phyloP scores from a whole-genome alignment of 495 filamentous ascomycete genomes.

The Penicillium pancosmium region DNA sequence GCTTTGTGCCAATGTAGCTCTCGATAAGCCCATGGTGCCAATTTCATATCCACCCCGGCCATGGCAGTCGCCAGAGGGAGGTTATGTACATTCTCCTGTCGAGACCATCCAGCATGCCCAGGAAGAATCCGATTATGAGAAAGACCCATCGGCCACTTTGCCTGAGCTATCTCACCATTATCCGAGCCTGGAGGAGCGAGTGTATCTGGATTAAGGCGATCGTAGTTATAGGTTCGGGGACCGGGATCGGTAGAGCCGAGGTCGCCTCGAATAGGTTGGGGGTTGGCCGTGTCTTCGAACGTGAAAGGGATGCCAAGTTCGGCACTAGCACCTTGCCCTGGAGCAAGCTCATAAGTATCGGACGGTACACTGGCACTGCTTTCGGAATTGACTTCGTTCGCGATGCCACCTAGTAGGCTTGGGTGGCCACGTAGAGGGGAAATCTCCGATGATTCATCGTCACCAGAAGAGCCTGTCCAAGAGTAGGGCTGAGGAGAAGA shows the following conservation, averaged over 20 bases:
- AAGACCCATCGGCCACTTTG: constrained; percentile 12
- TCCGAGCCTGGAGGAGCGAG: constrained; percentile 12
- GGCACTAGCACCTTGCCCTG: constrained; percentile 3
- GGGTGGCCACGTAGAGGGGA: constrained; percentile 5
- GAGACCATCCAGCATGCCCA: constrained; percentile 11
- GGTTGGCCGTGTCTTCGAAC: constrained; percentile 4
- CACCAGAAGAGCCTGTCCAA: background rate
- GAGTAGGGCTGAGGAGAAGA: background rate
- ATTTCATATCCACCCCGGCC: constrained; percentile 13
- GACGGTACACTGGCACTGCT: constrained; percentile 2
- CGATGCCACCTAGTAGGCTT: constrained; percentile 1
- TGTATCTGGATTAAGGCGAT: constrained; percentile 10
- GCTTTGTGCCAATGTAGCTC: constrained; percentile 12
- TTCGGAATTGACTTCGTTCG: constrained; percentile 2
- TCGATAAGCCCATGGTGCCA: constrained; percentile 10
- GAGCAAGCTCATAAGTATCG: constrained; percentile 1
- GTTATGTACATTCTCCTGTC: constrained; percentile 7
- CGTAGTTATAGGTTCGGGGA: constrained; percentile 9
- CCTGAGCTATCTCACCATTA: constrained; percentile 6
- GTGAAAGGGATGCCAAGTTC: constrained; percentile 10
- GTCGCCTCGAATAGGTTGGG: constrained; percentile 12
- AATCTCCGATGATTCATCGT: constrained; percentile 3
- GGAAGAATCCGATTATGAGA: constrained; percentile 12
- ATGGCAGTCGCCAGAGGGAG: constrained; percentile 7
- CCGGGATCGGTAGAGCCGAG: constrained; percentile 11